Evolutionary conservation across 208 protist genomes (phyloP), one percentile per base, ranked within the genome.

Genomic region (Crithidia expoeki): DNA sequence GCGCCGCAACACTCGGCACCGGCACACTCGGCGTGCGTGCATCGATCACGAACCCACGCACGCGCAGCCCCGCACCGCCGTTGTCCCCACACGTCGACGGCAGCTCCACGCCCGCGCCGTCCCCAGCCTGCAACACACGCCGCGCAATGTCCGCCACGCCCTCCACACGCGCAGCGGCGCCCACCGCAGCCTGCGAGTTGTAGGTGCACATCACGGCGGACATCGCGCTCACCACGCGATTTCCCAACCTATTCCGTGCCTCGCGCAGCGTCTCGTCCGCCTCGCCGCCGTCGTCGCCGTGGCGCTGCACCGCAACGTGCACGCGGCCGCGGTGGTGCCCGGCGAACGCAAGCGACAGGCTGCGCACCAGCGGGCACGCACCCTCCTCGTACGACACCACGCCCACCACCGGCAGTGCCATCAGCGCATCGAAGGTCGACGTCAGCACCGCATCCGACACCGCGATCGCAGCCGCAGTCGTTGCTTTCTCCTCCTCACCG

Each of bases 361-460:
- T 85, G 25, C 83, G 83, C 46, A 89, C 76, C 23, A 83, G 49
- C 44, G 79, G 79, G 46, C 83, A 89, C 44, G 76, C 74, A 27
- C 68, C 70, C 67, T 83, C 76, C 63, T 34, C 68, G 64, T 76
- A 80, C 25, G 73, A 81, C 50, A 76, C 66, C 27, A 89, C 51
- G 3, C 74, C 68, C 16, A 89, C 56, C 27, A 86, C 59, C 23
- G 84, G 84, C 59, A 90, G 66, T n/a, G 44, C 42, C 84, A 90
- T 90, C 58, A 90, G 72, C 21, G 42, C 16, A 5, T 47, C 46
- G 47, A 83, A 90, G 44, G 61, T 2, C 19, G 6, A 6, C 9
- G 33, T 60, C 52, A 80, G 68, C 38, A 56, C 56, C 0, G 25
- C 21, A 6, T 63, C 63, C 0, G 47, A 36, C 7, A 4, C 42